Evolutionary conservation across 345 rosid species (phyloP), one percentile per base, ranked within the genome.

Genomic region (Salix caprea): DNA sequence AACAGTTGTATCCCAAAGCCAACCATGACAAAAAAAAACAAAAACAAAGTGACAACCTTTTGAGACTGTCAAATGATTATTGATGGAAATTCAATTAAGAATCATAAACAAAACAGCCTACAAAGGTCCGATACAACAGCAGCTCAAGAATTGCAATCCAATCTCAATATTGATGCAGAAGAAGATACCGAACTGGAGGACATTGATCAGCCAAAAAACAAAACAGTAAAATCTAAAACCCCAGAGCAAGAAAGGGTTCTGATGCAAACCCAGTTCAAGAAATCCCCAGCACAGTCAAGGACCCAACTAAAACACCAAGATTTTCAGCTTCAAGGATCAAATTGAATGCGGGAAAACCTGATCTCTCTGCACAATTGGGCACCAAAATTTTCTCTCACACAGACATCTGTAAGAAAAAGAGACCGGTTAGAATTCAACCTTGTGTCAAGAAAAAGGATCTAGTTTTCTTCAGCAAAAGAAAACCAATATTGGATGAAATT

Each of bases 191-290:
- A 62, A 79, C 24, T n/a, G 62, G 34, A 28, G 14, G 48, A 21
- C 56, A 37, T 30, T 12, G 60, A 74, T 48, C 48, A 46, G 36
- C 36, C 36, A 34, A 34, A 34, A 75, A 78, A 70, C 5, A 61
- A 79, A 71, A 24, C 42, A 16, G 69, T 72, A 54, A 40, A 70
- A 70, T 44, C 83, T 36, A 73, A 65, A 79, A 69, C 70, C 85
- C 77, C 75, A 74, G 70, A 82, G 76, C 65, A 66, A 81, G 30
- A 74, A 60, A 40, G 77, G 74, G 79, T 76, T 76, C 74, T 78
- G 80, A 86, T 82, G 67, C 56, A 73, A 74, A 72, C 84, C 80
- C 85, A 77, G 74, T 48, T 75, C 82, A 83, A 81, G 77, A 80
- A 32, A 82, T 16, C 34, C 68, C 71, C 74, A 23, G 28, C 40